Conservation (phyloP, 1,284 basidiomycete species). For the Schizopora paradoxa region DNA sequence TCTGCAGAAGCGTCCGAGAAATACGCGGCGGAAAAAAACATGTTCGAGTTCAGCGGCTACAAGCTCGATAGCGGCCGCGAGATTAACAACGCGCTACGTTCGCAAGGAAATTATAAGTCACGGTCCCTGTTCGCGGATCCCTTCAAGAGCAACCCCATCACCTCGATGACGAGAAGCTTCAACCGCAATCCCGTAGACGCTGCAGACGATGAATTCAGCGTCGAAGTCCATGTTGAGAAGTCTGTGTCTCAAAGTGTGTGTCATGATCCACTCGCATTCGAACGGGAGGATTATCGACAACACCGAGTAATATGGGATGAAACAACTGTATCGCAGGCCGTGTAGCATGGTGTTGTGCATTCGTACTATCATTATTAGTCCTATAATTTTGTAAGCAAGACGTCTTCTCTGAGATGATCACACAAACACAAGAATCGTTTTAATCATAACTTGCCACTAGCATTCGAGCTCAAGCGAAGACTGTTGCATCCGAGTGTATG, state of each 20-base stretch:
- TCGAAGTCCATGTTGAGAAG: conserved; percentile 11
- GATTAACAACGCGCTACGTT: conserved; percentile 14
- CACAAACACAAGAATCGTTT: no score
- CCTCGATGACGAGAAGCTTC: not conserved
- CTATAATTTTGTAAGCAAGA: no score
- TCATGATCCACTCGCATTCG: not conserved
- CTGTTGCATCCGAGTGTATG: no score
- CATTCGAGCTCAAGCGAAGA: no score
- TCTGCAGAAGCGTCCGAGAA: conserved; percentile 5
- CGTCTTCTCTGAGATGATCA: no score
- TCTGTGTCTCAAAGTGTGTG: conserved; percentile 6
- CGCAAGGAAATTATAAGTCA: conserved; percentile 4
- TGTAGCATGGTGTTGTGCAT: no score
- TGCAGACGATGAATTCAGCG: conserved; percentile 4
- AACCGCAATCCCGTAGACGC: not conserved
- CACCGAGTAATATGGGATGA: conserved; percentile 15
- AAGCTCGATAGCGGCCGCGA: conserved; percentile 12
- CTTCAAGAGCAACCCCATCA: not conserved
- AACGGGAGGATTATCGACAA: conserved; percentile 8
- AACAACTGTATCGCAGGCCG: no score
- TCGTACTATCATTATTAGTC: no score
- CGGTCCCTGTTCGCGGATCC: not conserved
- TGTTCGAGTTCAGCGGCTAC: not conserved
- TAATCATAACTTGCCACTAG: no score
- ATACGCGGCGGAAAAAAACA: conserved; percentile 2